These are phyloP conservation scores for Globisporangium spiculum DNA, from an alignment of 352 stramenopile species.

Conservation along the genomic window DNA sequence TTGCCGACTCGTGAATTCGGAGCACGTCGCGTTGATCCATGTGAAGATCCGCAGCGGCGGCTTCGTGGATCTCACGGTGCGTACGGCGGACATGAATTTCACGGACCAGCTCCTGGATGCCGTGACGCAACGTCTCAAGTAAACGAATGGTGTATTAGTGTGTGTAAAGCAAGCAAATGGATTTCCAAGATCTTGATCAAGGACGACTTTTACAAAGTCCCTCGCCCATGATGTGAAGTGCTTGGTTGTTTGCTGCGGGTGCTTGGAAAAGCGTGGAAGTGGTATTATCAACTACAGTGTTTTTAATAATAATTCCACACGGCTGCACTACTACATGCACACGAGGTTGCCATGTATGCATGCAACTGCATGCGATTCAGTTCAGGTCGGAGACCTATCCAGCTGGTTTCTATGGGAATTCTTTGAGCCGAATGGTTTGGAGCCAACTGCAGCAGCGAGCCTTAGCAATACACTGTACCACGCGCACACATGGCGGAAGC, in stretches of 20 bases:
- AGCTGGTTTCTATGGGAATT: slow-evolving; percentile 1
- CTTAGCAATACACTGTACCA: not conserved
- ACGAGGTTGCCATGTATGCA: too few species aligned
- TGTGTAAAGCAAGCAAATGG: not conserved
- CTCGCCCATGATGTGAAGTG: too few species aligned
- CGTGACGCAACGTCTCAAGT: slow-evolving; percentile 65
- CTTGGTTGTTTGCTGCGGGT: too few species aligned
- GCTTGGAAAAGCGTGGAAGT: too few species aligned
- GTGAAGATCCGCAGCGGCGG: slow-evolving; percentile 81
- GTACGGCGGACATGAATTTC: slow-evolving; percentile 81
- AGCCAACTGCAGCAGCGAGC: too few species aligned
- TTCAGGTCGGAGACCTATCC: not conserved
- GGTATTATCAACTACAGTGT: too few species aligned
- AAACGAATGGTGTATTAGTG: slow-evolving; percentile 15
- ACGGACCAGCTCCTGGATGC: slow-evolving; percentile 73
- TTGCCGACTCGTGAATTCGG: slow-evolving; percentile 72
- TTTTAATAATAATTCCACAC: too few species aligned
- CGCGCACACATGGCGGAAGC: not conserved
- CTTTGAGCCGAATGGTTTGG: not conserved
- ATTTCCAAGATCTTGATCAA: not conserved
- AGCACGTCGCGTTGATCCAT: slow-evolving; percentile 84
- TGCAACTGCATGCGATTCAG: too few species aligned
- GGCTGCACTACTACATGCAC: too few species aligned
- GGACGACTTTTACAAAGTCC: not conserved
- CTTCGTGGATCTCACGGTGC: slow-evolving; percentile 84